phyloP scores from a whole-genome alignment of 163 green algal species.

The Picocystis sp. region DNA sequence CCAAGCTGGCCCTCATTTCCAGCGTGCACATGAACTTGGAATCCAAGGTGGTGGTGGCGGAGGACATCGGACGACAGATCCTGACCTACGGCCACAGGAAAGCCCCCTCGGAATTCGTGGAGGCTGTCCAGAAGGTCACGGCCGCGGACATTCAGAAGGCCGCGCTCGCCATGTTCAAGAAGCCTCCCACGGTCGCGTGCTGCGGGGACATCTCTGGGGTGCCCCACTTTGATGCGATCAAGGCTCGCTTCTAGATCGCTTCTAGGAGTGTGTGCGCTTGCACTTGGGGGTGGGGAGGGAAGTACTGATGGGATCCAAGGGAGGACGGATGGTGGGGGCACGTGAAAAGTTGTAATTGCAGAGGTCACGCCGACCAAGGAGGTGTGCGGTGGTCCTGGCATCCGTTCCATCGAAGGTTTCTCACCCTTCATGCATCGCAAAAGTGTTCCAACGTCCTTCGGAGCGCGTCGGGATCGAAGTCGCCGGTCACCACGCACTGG shows the following conservation, averaged over 20 bases:
- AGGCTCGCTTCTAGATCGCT: conserved; percentile 19
- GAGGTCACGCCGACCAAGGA: no score
- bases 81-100: conserved; percentile 78
- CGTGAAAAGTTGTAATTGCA: no score
- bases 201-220: conserved; percentile 33
- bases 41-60: conserved; percentile 38
- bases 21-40: conserved; percentile 90
- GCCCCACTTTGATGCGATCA: conserved; percentile 33
- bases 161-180: conserved; percentile 21
- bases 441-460: conserved; percentile 68
- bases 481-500: conserved; percentile 77
- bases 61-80: conserved; percentile 98
- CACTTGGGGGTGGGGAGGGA: no score
- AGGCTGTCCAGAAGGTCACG: conserved; percentile 2
- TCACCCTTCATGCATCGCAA: conserved; percentile 18
- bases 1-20: conserved; percentile 72
- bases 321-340: no score
- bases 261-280: no score
- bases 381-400: no score
- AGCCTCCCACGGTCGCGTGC: conserved; percentile 24
- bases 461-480: conserved; percentile 67
- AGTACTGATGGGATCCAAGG: no score
- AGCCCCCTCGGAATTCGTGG: conserved; percentile 3
- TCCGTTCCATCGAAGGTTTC: no score
- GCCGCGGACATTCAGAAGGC: not conserved